phyloP scores from a whole-genome alignment of 192 early-diverging fungal species.

The Coemansia sp. region DNA sequence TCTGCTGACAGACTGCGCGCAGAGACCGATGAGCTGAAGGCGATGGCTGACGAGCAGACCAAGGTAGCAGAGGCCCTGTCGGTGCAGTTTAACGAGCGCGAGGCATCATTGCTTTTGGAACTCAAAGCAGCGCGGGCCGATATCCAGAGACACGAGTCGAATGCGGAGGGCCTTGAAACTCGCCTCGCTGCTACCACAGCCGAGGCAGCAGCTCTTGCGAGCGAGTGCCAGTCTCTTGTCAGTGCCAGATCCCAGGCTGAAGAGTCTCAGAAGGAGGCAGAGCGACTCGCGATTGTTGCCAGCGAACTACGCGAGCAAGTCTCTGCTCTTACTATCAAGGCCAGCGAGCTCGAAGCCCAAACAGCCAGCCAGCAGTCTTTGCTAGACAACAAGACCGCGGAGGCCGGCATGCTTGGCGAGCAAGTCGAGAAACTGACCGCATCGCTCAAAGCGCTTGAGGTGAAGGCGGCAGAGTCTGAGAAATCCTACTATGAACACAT shows the following conservation, averaged over 20 bases:
- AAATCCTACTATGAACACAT: neutral
- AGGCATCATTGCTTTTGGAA: neutral
- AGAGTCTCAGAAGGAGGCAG: neutral
- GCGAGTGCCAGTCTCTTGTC: slow-evolving; percentile 1
- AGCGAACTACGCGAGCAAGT: neutral
- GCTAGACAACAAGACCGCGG: neutral
- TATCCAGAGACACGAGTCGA: neutral
- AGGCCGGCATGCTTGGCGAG: neutral
- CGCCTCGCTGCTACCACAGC: neutral
- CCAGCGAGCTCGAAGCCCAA: neutral
- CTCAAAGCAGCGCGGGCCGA: neutral
- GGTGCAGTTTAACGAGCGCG: neutral
- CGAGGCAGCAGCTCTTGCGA: neutral
- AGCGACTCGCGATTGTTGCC: slow-evolving; percentile 3
- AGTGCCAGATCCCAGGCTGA: neutral
- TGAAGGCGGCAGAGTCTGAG: neutral
- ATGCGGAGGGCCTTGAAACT: neutral
- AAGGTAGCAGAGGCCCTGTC: neutral
- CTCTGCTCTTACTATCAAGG: neutral
- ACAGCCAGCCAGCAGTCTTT: neutral
- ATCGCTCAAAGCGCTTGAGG: neutral
- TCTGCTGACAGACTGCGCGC: neutral
- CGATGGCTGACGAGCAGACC: neutral
- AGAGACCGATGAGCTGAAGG: slow-evolving; percentile 4
- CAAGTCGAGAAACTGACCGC: neutral